phyloP scores from a whole-genome alignment of 768 basidiomycete genomes.

The Lactarius hatsudake region DNA sequence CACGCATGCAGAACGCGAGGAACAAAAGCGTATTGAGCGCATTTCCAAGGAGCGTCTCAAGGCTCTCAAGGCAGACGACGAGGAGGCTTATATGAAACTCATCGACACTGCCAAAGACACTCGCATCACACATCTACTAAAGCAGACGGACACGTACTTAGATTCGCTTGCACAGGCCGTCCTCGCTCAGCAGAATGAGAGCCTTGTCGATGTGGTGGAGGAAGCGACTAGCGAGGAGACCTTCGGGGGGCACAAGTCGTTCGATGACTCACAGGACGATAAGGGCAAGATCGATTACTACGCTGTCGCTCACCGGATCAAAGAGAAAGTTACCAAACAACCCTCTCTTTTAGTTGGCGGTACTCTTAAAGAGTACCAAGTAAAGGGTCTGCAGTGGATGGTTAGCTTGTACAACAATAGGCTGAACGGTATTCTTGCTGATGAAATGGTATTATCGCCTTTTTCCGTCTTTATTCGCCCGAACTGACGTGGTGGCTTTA shows the following conservation, averaged over 20 bases:
- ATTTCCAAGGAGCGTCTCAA: constrained; percentile 97
- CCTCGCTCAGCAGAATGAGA: constrained; percentile 82
- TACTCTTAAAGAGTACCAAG: constrained; percentile 89
- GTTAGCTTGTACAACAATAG: constrained; percentile 96
- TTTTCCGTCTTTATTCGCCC: background rate
- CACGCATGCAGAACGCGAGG: constrained; percentile 90
- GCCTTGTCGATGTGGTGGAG: constrained; percentile 41
- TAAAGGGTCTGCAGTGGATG: constrained; percentile 98
- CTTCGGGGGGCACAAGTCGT: constrained; percentile 77
- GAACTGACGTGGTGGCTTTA: background rate
- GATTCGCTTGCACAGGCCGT: constrained; percentile 95
- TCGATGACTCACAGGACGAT: constrained; percentile 58
- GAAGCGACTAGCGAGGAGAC: constrained; percentile 82
- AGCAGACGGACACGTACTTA: constrained; percentile 92
- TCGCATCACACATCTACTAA: constrained; percentile 92
- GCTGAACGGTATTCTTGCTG: constrained; percentile 91
- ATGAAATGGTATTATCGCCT: constrained; percentile 71
- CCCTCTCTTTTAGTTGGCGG: constrained; percentile 79
- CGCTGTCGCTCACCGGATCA: constrained; percentile 88
- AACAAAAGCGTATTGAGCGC: constrained; percentile 94
- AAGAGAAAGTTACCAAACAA: constrained; percentile 78
- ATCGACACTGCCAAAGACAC: constrained; percentile 99
- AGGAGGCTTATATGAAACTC: constrained; percentile 99
- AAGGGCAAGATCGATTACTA: constrained; percentile 92
- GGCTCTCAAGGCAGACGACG: constrained; percentile 96